Evolutionary conservation across 805 yeast genomes (phyloP).

Genomic region (Candida methanosorbosa): DNA sequence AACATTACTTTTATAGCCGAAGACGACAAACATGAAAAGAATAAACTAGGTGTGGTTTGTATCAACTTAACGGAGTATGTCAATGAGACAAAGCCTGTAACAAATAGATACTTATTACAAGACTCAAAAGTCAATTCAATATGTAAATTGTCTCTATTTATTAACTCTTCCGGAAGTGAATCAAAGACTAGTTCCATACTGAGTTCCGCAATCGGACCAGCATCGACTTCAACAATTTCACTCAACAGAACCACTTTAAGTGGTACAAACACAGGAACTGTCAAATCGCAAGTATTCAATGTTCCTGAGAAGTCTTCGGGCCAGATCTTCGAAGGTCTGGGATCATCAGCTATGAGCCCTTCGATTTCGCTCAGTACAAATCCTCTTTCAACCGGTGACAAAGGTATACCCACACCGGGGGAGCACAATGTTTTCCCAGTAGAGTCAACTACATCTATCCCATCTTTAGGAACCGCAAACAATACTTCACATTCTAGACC

Average conservation of each 20-base stretch:
- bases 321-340: conserved; percentile 15
- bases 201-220: too few relatives aligned
- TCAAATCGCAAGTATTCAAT: conserved; percentile 4
- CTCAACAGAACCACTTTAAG: neutral
- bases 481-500: neutral
- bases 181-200: too few relatives aligned
- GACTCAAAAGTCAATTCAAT: conserved; percentile 80
- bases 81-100: conserved; percentile 38
- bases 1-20: conserved; percentile 28
- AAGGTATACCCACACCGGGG: neutral
- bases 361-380: neutral
- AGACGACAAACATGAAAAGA: conserved; percentile 20
- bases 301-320: conserved; percentile 11
- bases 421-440: too few relatives aligned
- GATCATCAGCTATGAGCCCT: neutral
- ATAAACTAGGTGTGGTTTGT: conserved; percentile 55
- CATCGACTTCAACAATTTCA: neutral
- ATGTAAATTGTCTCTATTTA: conserved; percentile 44
- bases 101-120: conserved; percentile 61
- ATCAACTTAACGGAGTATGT: conserved; percentile 70
- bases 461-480: neutral
- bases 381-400: too few relatives aligned
- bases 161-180: conserved; percentile 7
- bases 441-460: too few relatives aligned
- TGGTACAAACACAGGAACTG: neutral